Conservation (phyloP, 345 rosid genomes). For the Cardamine chenopodiifolia region DNA sequence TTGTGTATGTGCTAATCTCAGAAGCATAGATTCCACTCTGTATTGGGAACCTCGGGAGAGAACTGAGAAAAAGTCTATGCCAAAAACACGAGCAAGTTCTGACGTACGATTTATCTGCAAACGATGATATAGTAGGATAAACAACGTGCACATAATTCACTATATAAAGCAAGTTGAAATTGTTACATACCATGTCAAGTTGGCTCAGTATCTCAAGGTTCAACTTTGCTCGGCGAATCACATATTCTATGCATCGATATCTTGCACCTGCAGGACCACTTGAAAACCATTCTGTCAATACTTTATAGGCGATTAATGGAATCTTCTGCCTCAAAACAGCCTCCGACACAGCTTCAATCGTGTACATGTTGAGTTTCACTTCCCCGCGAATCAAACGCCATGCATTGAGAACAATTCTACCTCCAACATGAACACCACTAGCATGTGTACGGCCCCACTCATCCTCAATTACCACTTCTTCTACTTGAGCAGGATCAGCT, state of each 20-base stretch:
- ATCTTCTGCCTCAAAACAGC: slow-evolving; percentile 80
- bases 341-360: slow-evolving; percentile 79
- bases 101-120: slow-evolving; percentile 95
- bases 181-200: slow-evolving; percentile 78
- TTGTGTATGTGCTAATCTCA: slow-evolving; percentile 92
- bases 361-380: slow-evolving; percentile 83
- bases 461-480: slow-evolving; percentile 72
- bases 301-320: slow-evolving; percentile 67
- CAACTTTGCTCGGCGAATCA: slow-evolving; percentile 70
- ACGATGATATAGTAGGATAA: slow-evolving; percentile 22
- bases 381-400: slow-evolving; percentile 92
- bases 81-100: slow-evolving; percentile 96
- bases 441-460: slow-evolving; percentile 99
- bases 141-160: slow-evolving; percentile 12
- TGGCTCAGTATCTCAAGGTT: slow-evolving; percentile 78
- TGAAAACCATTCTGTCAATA: slow-evolving; percentile 76
- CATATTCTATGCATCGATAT: slow-evolving; percentile 78
- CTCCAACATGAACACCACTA: slow-evolving; percentile 95
- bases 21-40: slow-evolving; percentile 97
- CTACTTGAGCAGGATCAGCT: slow-evolving; percentile 49
- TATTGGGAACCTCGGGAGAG: slow-evolving; percentile 97
- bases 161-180: slow-evolving; percentile 17
- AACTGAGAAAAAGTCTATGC: slow-evolving; percentile 97
- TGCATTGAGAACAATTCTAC: slow-evolving; percentile 84
- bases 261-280: slow-evolving; percentile 80